Base-by-base conservation (phyloP, 2,329 filamentous ascomycete genomes). In the Coniochaeta pulveracea region DNA sequence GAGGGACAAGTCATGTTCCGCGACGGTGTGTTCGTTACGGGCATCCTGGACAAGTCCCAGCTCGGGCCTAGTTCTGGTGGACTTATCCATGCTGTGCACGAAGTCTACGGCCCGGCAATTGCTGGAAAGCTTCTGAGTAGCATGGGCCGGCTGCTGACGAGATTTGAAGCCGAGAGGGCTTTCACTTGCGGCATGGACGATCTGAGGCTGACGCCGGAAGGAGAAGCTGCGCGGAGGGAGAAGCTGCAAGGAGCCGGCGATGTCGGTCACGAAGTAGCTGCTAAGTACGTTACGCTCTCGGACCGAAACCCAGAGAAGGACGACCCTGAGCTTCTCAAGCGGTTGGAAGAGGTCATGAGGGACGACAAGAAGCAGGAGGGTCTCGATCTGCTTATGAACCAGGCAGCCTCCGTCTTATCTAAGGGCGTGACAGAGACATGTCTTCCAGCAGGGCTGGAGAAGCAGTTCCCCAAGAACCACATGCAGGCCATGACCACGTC, bases 401-500 rank as follows among this genome's bases (percentile, higher is more conserved):
- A 71, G 17, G 68, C 69, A 32, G 80, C 76, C 33, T 66, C 67
- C 10, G 58, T 69, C 4, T 71, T 98, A 17, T 95, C 89, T 4
- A 78, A 82, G 11, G 72, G 66, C 1, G 79, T 96, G 27, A 93
- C 88, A 8, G 67, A 67, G 29, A 72, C 73, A 3, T 94, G 86
- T 56, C 69, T 98, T 43, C 91, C 91, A 1, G 60, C 64, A 14
- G 85, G 84, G 26, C 72, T 98, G 18, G 77, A 84, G 48, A 98
- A 96, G 59, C 75, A 82, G 6, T 98, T 98, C 57, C 91, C 91
- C 1, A 81, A 80, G 51, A 98, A 98, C 51, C 89, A 96, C 59
- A 98, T 98, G 89, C 91, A 98, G 65, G 77, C 84, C 43, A 98
- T 98, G 91, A 98, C 91, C 15, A 82, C 80, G 10, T 95, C 91